Percentiles rank a stretch among this genome's conserved stretches.
Conservation (phyloP, 805 yeast species). For the Cyberlindnera maritima region DNA sequence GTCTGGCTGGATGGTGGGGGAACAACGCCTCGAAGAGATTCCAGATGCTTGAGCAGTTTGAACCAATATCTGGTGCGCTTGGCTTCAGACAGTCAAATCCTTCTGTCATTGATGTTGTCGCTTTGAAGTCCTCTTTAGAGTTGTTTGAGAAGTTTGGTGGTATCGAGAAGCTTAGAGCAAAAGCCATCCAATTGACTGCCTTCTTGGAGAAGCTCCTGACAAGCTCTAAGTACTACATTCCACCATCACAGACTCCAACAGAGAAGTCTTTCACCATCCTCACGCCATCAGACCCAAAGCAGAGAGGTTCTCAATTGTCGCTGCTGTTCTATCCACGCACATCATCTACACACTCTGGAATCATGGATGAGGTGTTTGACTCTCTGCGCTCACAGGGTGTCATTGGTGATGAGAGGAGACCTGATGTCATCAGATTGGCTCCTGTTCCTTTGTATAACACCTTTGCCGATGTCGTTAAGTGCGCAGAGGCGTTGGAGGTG, state of each 20-base stretch:
- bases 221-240: slow-evolving; percentile 43
- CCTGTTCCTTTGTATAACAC: slow-evolving; percentile 84
- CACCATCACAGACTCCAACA: slow-evolving; percentile 8
- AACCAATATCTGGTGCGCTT: slow-evolving; percentile 81
- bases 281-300: slow-evolving; percentile 58
- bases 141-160: slow-evolving; percentile 58
- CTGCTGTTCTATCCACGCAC: slow-evolving; percentile 57
- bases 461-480: slow-evolving; percentile 45
- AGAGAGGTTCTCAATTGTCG: slow-evolving; percentile 83
- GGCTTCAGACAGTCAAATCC: slow-evolving; percentile 92
- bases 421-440: slow-evolving; percentile 86
- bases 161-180: slow-evolving; percentile 49
- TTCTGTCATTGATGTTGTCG: slow-evolving; percentile 78
- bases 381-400: slow-evolving; percentile 55
- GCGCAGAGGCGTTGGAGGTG: slow-evolving; percentile 5
- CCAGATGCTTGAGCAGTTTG: slow-evolving; percentile 73
- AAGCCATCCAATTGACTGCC: slow-evolving; percentile 56
- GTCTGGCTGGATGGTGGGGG: slow-evolving; percentile 99
- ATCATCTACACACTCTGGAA: slow-evolving; percentile 34
- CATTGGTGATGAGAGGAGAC: slow-evolving; percentile 85
- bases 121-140: slow-evolving; percentile 67
- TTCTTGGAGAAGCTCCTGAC: slow-evolving; percentile 50
- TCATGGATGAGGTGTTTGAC: slow-evolving; percentile 60
- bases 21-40: slow-evolving; percentile 69
- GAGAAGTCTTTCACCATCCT: slow-evolving; percentile 53